Evolutionary conservation across 306 rosid genomes (phyloP), one percentile per base, ranked within the genome.

Genomic region (Pyrus betulifolia): DNA sequence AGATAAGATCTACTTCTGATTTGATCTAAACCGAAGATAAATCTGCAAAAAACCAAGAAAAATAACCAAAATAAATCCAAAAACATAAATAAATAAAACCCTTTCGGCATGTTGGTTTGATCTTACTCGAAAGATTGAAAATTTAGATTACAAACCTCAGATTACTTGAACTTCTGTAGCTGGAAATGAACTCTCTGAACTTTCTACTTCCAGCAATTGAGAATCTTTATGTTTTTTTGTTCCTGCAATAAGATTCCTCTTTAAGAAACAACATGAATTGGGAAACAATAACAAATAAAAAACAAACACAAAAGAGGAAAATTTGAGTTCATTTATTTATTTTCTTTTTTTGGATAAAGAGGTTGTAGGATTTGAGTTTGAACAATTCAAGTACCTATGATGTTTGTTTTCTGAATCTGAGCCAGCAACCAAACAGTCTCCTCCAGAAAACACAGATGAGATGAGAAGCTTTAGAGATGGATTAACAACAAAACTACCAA

Each of bases 391-490:
- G 45, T 61, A 74, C 77, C 77, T 11, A n/a, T 25, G 8, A 17
- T 58, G 3, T 5, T 7, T 10, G 6, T 35, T 8, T 31, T 60
- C 69, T 74, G 77, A 74, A 42, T 25, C 69, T 25, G 44, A 59
- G 58, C 40, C 77, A 73, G 77, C 77, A 40, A 67, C 21, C 76
- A 3, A 30, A 72, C 68, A 72, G 67, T 72, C 66, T n/a, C 52
- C 54, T 72, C 7, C 10, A 27, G 18, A 1, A 58, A 58, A 72
- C 42, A 15, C 67, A 31, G 70, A 35, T 19, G 11, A 66, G 27
- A 66, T 44, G 11, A 46, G 35, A 40, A 73, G 30, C 68, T 17
- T 23, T 57, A 1, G 45, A 38, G 42, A 38, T 11, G 3, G 76
- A 38, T 45, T 35, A 57, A 2, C 76, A 38, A 46, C 55, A 72